A percentile compares a stretch with the other conserved stretches of the same genome.
phyloP scores from a whole-genome alignment of 148 eudicot genomes.

The Gaultheria prostrata region DNA sequence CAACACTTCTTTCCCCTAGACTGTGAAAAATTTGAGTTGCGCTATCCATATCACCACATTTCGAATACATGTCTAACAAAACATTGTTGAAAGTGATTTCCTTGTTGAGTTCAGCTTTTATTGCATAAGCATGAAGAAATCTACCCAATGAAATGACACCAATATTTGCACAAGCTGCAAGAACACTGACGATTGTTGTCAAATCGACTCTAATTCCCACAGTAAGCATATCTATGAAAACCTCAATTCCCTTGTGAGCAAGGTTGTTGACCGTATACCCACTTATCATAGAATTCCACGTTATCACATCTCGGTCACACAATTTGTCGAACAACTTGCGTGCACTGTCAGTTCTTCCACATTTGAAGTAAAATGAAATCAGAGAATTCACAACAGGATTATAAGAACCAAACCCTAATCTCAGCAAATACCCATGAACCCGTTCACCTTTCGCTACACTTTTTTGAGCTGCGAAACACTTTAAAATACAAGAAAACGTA shows the following conservation, averaged over 20 bases:
- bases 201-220: constrained; percentile 37
- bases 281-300: constrained; percentile 79
- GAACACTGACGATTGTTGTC: constrained; percentile 46
- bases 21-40: constrained; percentile 35
- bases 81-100: constrained; percentile 46
- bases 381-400: constrained; percentile 55
- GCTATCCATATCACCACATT: constrained; percentile 46
- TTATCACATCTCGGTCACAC: constrained; percentile 52
- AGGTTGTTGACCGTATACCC: constrained; percentile 49
- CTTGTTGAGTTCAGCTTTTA: constrained; percentile 38
- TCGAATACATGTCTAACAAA: constrained; percentile 58
- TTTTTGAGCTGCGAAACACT: constrained; percentile 53
- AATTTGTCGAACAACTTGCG: constrained; percentile 52
- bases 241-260: constrained; percentile 36
- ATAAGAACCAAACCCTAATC: constrained; percentile 37
- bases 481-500: constrained; percentile 59
- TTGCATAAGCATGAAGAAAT: constrained; percentile 47
- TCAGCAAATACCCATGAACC: constrained; percentile 53
- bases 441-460: constrained; percentile 38
- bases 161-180: constrained; percentile 43
- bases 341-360: constrained; percentile 46
- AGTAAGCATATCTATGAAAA: constrained; percentile 43
- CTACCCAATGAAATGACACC: constrained; percentile 23
- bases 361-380: constrained; percentile 50
- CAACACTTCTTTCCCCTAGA: constrained; percentile 47